Conservation (phyloP, 805 yeast genomes). For the Candida glaebosa region DNA sequence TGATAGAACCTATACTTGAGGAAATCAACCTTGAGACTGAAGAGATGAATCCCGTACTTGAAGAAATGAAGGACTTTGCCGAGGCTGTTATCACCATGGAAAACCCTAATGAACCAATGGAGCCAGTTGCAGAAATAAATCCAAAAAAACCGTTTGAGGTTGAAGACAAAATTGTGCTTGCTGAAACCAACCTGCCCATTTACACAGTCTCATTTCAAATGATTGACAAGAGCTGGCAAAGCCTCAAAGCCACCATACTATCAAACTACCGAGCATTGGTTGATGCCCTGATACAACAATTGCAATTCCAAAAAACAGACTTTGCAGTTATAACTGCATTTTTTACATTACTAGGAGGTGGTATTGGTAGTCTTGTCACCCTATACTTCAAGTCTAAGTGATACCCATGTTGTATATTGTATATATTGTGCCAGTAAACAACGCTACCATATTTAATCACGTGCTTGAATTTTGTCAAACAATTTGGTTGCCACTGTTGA, state of each 20-base stretch:
- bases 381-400: slow-evolving; percentile 11
- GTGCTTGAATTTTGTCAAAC: neutral
- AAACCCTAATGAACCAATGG: neutral
- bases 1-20: slow-evolving; percentile 18
- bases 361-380: slow-evolving; percentile 18
- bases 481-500: slow-evolving; percentile 7
- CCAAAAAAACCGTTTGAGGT: neutral
- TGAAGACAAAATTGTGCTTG: neutral
- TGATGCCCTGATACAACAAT: slow-evolving; percentile 10
- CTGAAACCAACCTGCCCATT: too few relatives aligned
- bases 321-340: slow-evolving; percentile 15
- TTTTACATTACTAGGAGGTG: slow-evolving; percentile 15
- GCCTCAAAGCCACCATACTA: slow-evolving; percentile 10
- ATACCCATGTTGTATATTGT: neutral
- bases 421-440: neutral
- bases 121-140: neutral
- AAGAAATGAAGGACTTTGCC: slow-evolving; percentile 3
- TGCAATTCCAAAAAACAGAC: slow-evolving; percentile 21
- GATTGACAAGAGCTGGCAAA: slow-evolving; percentile 15
- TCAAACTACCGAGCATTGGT: slow-evolving; percentile 15
- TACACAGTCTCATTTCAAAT: neutral
- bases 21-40: slow-evolving; percentile 4
- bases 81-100: neutral
- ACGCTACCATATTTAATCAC: neutral
- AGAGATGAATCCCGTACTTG: neutral